These are phyloP conservation scores for Cantharellus anzutake DNA, from an alignment of 768 basidiomycete species.

Conservation along the genomic window DNA sequence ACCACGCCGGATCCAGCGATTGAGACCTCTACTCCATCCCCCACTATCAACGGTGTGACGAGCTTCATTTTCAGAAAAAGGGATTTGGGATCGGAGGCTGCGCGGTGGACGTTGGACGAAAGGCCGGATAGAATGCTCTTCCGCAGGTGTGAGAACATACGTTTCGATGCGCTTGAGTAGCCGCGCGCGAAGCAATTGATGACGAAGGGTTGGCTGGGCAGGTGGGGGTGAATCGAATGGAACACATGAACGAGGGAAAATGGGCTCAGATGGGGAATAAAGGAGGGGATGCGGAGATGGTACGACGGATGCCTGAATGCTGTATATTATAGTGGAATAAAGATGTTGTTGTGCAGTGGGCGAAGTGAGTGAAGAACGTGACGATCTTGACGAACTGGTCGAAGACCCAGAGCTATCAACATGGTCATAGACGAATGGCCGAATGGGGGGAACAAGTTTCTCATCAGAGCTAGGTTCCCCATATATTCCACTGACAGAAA, in stretches of 20 bases:
- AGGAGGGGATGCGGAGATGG: not conserved
- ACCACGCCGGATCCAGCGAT: constrained; percentile 50
- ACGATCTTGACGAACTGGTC: not conserved
- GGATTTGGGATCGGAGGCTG: constrained; percentile 1
- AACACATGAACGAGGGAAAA: not conserved
- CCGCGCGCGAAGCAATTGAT: not conserved
- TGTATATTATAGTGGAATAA: not conserved
- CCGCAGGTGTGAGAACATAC: constrained; percentile 19
- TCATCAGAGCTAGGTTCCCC: not conserved
- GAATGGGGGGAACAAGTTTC: not conserved
- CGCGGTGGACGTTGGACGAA: constrained; percentile 5
- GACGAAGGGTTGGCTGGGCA: not conserved
- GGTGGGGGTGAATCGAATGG: not conserved
- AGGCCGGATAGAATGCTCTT: constrained; percentile 23
- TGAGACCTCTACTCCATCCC: constrained; percentile 34
- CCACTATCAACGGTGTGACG: not conserved
- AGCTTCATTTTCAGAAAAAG: not conserved
- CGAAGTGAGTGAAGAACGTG: not conserved
- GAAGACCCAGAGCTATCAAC: not conserved
- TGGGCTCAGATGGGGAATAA: not conserved
- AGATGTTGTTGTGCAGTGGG: not conserved
- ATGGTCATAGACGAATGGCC: not conserved
- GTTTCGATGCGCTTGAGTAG: not conserved
- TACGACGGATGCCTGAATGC: not conserved
- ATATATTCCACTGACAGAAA: too few relatives aligned